These are phyloP conservation scores for Morella rubra DNA, from an alignment of 306 rosid species.

Conservation along the genomic window DNA sequence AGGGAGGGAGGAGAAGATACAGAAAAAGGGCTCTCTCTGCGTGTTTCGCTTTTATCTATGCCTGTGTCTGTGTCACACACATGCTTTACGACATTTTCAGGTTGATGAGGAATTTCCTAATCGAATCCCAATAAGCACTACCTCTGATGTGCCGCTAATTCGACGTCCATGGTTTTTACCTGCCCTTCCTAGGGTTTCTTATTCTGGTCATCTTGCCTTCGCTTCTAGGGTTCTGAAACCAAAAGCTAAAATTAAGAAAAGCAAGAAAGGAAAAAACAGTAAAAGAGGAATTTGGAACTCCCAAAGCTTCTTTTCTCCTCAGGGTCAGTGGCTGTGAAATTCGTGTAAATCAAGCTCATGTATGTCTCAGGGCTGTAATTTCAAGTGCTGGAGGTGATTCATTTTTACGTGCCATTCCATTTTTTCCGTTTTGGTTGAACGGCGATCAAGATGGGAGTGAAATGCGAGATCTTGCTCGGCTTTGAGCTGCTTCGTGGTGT, in stretches of 20 bases:
- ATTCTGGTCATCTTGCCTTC: not conserved
- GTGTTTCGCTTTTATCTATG: conserved; percentile 44
- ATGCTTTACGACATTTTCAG: conserved; percentile 31
- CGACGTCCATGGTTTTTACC: conserved; percentile 16
- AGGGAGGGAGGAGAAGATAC: conserved; percentile 9
- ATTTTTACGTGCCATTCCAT: conserved; percentile 6
- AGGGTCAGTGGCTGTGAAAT: conserved; percentile 20
- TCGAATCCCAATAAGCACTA: conserved; percentile 33
- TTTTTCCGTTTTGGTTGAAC: conserved; percentile 17
- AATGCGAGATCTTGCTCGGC: conserved; percentile 43
- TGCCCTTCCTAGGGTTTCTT: conserved; percentile 36
- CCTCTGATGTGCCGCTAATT: conserved; percentile 24
- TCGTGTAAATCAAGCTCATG: conserved; percentile 10
- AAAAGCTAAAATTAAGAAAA: not conserved
- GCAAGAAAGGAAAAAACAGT: not conserved
- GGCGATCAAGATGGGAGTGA: conserved; percentile 30
- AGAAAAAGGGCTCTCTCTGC: conserved; percentile 25
- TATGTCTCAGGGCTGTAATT: not conserved
- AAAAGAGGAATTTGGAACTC: not conserved
- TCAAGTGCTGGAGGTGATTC: conserved; percentile 11
- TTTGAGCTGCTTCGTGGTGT: conserved; percentile 16
- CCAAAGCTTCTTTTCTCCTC: not conserved
- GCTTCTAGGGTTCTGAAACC: conserved; percentile 57
- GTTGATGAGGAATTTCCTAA: conserved; percentile 30
- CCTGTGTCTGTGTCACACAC: conserved; percentile 29